phyloP scores from a whole-genome alignment of 768 basidiomycete genomes.

The Cystobasidium onofrii region DNA sequence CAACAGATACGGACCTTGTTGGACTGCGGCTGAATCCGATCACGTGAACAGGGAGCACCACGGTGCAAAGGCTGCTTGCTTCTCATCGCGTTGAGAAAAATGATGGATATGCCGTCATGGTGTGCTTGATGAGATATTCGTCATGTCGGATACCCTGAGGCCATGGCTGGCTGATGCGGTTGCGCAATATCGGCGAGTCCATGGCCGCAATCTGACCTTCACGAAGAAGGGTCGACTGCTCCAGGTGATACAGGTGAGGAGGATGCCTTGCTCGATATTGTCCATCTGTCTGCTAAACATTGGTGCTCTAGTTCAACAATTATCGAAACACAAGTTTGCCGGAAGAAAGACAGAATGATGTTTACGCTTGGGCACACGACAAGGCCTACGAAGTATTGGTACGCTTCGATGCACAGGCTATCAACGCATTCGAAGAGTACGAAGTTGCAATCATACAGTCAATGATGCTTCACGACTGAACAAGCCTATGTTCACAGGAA shows the following conservation, averaged over 20 bases:
- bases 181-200: background rate
- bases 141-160: background rate
- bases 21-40: too few relatives aligned
- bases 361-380: conserved; percentile 9
- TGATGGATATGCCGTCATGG: background rate
- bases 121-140: background rate
- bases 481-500: background rate
- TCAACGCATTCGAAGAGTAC: conserved; percentile 16
- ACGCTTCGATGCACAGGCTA: background rate
- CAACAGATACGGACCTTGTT: too few relatives aligned
- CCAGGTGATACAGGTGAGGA: conserved; percentile 8
- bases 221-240: background rate
- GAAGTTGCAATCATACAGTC: background rate
- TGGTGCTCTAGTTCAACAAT: background rate
- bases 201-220: background rate
- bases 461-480: background rate
- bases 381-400: background rate
- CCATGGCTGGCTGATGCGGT: conserved; percentile 13
- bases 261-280: background rate
- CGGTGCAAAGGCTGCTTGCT: too few relatives aligned
- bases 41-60: too few relatives aligned
- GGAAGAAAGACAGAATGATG: background rate
- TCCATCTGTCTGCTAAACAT: background rate
- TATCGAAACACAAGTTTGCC: background rate
- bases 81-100: too few relatives aligned